Conservation (phyloP, 1,284 basidiomycete genomes). For the Earliella scabrosa region DNA sequence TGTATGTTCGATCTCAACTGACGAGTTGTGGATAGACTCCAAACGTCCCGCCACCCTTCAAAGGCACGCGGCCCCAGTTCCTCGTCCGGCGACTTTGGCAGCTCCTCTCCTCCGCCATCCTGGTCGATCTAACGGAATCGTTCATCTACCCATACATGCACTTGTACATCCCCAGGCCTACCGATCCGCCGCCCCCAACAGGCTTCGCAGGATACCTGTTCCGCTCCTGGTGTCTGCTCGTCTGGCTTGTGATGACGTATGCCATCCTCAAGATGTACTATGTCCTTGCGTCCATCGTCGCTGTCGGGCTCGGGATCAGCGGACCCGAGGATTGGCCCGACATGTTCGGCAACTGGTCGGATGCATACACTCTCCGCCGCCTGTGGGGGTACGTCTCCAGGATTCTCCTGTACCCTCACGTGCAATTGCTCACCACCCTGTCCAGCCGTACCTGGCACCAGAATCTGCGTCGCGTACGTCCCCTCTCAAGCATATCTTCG, state of each 20-base stretch:
- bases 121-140: constrained; percentile 17
- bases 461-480: constrained; percentile 18
- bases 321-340: constrained; percentile 39
- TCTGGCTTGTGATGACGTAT: constrained; percentile 17
- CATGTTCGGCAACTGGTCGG: constrained; percentile 36
- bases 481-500: neutral
- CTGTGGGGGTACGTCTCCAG: constrained; percentile 38
- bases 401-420: constrained; percentile 5
- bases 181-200: constrained; percentile 1
- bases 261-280: constrained; percentile 30
- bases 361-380: constrained; percentile 40
- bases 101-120: neutral
- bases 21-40: no score
- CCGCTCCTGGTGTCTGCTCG: constrained; percentile 12
- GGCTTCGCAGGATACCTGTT: constrained; percentile 9
- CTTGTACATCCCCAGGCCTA: constrained; percentile 10
- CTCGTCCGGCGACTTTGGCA: neutral
- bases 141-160: constrained; percentile 14
- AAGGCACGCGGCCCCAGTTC: constrained; percentile 4
- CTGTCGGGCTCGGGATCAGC: constrained; percentile 29
- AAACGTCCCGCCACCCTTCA: constrained; percentile 5
- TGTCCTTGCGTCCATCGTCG: constrained; percentile 20
- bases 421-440: neutral
- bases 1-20: no score
- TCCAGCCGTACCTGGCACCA: constrained; percentile 40